phyloP scores from a whole-genome alignment of 768 basidiomycete species.

The Vararia minispora region DNA sequence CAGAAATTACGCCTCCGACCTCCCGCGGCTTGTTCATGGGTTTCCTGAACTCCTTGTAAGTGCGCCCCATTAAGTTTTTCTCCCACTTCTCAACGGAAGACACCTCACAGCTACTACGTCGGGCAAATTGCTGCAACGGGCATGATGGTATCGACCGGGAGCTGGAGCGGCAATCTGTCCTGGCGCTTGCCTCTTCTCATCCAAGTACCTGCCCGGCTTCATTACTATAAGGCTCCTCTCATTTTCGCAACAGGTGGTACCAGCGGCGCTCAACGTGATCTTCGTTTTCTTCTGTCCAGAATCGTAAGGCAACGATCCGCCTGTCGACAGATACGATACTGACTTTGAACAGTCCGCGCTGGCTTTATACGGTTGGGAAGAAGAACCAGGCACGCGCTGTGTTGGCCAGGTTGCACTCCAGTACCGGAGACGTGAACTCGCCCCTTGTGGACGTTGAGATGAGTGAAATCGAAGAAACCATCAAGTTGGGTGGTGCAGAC shows the following conservation, averaged over 20 bases:
- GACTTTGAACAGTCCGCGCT: conserved; percentile 30
- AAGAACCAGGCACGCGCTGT: conserved; percentile 30
- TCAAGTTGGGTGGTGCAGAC: conserved; percentile 33
- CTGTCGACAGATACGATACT: neutral
- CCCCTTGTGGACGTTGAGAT: conserved; percentile 42
- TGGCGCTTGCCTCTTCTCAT: conserved; percentile 43
- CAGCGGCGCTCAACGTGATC: conserved; percentile 35
- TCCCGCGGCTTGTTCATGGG: conserved; percentile 39
- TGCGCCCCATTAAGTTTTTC: neutral
- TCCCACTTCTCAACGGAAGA: too few species aligned
- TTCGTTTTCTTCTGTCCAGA: conserved; percentile 39
- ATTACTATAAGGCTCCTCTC: neutral
- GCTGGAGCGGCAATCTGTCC: conserved; percentile 27
- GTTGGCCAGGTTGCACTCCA: conserved; percentile 38
- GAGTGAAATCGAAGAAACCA: conserved; percentile 40
- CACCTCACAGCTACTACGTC: conserved; percentile 31
- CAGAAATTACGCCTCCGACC: conserved; percentile 38
- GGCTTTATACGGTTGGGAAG: conserved; percentile 39
- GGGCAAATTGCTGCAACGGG: conserved; percentile 45
- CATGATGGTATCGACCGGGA: conserved; percentile 43
- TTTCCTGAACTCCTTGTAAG: conserved; percentile 40
- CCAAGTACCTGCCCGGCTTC: too few species aligned
- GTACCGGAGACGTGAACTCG: conserved; percentile 32
- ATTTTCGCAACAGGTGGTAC: conserved; percentile 23
- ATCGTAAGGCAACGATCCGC: too few species aligned